Percentiles rank a stretch among this genome's conserved stretches.
Evolutionary conservation across 305 asterid genomes (phyloP).

Genomic region (Caryopteris hybrid): DNA sequence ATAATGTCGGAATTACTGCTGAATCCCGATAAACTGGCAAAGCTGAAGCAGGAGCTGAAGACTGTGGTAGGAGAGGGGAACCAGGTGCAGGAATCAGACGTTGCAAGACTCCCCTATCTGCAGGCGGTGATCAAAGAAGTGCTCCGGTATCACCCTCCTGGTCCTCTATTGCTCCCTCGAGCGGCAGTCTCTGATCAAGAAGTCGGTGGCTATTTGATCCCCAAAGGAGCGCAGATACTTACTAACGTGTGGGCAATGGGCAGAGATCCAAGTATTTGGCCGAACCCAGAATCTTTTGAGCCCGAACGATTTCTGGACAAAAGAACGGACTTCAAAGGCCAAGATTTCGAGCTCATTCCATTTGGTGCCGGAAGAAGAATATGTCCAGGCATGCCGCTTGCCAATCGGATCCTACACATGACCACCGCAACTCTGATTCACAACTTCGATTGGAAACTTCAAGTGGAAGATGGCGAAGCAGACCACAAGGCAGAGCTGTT

Average conservation of each 20-base stretch:
- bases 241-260: constrained; percentile 8
- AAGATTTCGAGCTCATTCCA: constrained; percentile 9
- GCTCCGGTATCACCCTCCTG: not conserved
- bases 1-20: not conserved
- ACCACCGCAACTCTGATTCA: not conserved
- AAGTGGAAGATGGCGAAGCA: not conserved
- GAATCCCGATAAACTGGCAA: constrained; percentile 2
- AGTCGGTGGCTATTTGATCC: constrained; percentile 1
- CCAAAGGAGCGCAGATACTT: constrained; percentile 8
- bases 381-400: constrained; percentile 1
- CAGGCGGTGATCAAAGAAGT: constrained; percentile 13
- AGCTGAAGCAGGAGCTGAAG: constrained; percentile 5
- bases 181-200: not conserved
- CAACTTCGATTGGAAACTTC: constrained; percentile 14
- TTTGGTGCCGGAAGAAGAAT: constrained; percentile 12
- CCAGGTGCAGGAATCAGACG: constrained; percentile 4
- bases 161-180: not conserved
- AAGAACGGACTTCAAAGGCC: not conserved
- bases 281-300: constrained; percentile 5
- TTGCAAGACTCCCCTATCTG: not conserved
- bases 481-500: not conserved
- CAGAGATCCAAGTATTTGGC: constrained; percentile 10
- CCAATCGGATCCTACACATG: not conserved
- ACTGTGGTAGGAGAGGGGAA: not conserved
- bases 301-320: constrained; percentile 2